Base-by-base conservation (phyloP, 164 flowering plant species). In the Tinospora cordifolia region DNA sequence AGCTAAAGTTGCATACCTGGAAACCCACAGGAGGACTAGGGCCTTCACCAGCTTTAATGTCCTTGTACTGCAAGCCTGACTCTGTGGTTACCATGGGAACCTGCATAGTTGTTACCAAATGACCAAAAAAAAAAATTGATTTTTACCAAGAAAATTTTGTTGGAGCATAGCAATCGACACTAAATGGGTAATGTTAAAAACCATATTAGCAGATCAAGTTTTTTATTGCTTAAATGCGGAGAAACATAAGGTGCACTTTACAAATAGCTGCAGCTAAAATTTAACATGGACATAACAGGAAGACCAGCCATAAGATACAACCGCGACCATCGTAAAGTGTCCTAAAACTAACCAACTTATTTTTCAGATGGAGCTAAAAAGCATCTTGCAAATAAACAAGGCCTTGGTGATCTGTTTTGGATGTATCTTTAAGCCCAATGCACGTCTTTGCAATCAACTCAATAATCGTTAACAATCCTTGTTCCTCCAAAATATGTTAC, bases 61-160 rank as follows among this genome's bases (percentile, higher is more conserved):
- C 99, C 83, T 90, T 94, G 79, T 89, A 94, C 78, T 94, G 96
- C 88, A 94, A 85, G 60, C 99, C 99, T 7, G 99, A 90, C 65
- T 88, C 97, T 21, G 97, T 94, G 49, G 93, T 92, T 76, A 89
- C 88, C 95, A 86, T 88, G 4, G 93, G 87, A 63, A 86, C 90
- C 98, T 91, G 76, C 75, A 87, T 22, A 69, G 9, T n/a, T n/a
- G n/a, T n/a, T n/a, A 68, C 15, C 36, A 22, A 58, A 24, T 36
- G 25, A 41, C 24, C 49, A 36, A 47, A 6, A 11, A 22, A 22
- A 0, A 24, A 14, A 25, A 38, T 44, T 6, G 13, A 67, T 15
- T 4, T 9, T 15, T 39, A 67, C 22, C 5, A 26, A 22, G 11
- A 8, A 3, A 9, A 7, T 44, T 44, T 44, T 44, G 47, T 9